These are phyloP conservation scores for Globisporangium parvum DNA, from an alignment of 352 stramenopile genomes.

Conservation along the genomic window DNA sequence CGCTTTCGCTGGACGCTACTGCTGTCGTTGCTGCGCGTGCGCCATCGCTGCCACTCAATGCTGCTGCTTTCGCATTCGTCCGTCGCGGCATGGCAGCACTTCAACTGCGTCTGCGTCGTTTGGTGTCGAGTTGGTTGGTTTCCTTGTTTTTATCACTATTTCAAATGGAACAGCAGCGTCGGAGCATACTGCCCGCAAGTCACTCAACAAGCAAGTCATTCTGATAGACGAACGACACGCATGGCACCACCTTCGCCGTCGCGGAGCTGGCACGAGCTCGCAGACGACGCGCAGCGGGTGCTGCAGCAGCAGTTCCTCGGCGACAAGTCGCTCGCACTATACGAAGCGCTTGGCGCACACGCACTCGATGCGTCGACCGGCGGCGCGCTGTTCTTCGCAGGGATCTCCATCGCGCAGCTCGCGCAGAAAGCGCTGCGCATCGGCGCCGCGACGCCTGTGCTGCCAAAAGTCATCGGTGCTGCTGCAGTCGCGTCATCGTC, in stretches of 20 bases:
- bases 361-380: slow-evolving; percentile 40
- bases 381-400: slow-evolving; percentile 39
- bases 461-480: slow-evolving; percentile 32
- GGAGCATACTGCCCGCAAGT: not conserved
- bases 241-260: not conserved
- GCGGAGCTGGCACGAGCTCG: slow-evolving; percentile 9
- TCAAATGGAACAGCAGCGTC: not conserved
- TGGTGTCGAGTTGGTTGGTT: not conserved
- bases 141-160: not conserved
- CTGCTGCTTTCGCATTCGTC: slow-evolving; percentile 7
- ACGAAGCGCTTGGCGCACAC: slow-evolving; percentile 32
- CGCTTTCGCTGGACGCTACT: not conserved
- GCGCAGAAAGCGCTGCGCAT: slow-evolving; percentile 37
- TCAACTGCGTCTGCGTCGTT: not conserved
- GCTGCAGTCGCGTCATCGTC: slow-evolving; percentile 47
- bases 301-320: slow-evolving; percentile 29
- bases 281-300: slow-evolving; percentile 10
- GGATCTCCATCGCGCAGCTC: slow-evolving; percentile 39
- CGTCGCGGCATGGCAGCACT: slow-evolving; percentile 1
- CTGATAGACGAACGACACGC: not conserved
- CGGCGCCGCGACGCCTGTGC: slow-evolving; percentile 35
- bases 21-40: not conserved
- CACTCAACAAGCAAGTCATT: not conserved
- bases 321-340: slow-evolving; percentile 36
- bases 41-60: not conserved